Percentiles rank a stretch among this genome's conserved stretches.
Conservation (phyloP, 2,329 filamentous ascomycete genomes). For the Pezicula carpinea region DNA sequence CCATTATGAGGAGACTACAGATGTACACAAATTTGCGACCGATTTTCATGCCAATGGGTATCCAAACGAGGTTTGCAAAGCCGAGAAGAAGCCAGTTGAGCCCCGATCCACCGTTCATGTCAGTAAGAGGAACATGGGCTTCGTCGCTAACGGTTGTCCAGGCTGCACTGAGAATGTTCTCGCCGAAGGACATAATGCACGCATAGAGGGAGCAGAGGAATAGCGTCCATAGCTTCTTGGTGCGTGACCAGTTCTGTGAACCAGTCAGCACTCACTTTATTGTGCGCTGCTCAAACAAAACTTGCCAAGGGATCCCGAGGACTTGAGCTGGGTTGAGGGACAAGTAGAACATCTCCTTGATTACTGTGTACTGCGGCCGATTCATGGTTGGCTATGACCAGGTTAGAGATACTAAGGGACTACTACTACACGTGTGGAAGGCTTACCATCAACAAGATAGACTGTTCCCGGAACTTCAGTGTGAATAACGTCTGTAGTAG, state of each 20-base stretch:
- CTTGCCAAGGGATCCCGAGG: conserved; percentile 2
- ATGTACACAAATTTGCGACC: background rate
- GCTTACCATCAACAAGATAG: background rate
- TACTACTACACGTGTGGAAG: background rate
- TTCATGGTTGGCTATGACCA: background rate
- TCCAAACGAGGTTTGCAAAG: background rate
- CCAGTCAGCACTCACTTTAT: too few relatives aligned
- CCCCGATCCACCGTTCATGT: background rate
- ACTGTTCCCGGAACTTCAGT: background rate
- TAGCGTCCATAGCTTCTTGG: background rate
- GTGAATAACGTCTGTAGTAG: background rate
- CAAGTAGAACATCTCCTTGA: conserved; percentile 1
- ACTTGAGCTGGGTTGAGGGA: background rate
- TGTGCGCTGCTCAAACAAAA: background rate
- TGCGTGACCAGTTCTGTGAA: background rate
- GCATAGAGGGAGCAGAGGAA: background rate
- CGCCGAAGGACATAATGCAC: background rate
- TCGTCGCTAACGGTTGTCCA: background rate
- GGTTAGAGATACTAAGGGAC: background rate
- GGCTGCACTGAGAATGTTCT: background rate
- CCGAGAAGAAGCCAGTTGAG: background rate
- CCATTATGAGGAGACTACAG: background rate
- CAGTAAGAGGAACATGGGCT: background rate
- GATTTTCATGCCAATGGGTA: background rate
- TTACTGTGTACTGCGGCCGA: background rate